These are phyloP conservation scores for Wickerhamiella parazyma DNA, from an alignment of 805 yeast genomes.

Conservation along the genomic window DNA sequence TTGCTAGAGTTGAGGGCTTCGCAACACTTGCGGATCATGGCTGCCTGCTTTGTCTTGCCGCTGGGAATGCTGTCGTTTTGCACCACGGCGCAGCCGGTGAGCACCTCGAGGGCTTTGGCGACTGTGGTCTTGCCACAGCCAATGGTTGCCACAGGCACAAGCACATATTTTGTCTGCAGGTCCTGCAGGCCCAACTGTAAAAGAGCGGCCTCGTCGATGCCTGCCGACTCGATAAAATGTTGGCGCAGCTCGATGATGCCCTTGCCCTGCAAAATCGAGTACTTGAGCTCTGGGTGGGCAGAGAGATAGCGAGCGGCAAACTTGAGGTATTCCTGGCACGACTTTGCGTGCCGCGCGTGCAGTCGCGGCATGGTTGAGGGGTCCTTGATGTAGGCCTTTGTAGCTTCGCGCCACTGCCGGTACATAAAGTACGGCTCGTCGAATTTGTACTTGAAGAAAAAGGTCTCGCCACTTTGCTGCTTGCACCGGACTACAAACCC, in stretches of 20 bases:
- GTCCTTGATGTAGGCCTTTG: slow-evolving; percentile 38
- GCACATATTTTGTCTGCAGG: slow-evolving; percentile 38
- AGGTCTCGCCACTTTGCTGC: slow-evolving; percentile 29
- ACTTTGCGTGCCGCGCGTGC: slow-evolving; percentile 37
- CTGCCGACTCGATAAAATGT: slow-evolving; percentile 40
- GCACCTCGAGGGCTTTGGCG: slow-evolving; percentile 39
- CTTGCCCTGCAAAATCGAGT: slow-evolving; percentile 35
- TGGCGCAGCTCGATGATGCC: slow-evolving; percentile 69
- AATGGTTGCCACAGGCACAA: slow-evolving; percentile 76
- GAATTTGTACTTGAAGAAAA: slow-evolving; percentile 84
- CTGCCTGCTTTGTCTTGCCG: slow-evolving; percentile 21
- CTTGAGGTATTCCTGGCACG: slow-evolving; percentile 54
- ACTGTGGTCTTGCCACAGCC: slow-evolving; percentile 95
- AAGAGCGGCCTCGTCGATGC: slow-evolving; percentile 47
- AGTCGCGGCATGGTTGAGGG: slow-evolving; percentile 17
- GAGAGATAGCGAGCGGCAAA: slow-evolving; percentile 48
- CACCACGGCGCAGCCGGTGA: slow-evolving; percentile 60
- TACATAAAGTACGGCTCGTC: slow-evolving; percentile 90
- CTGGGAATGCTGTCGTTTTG: slow-evolving; percentile 62
- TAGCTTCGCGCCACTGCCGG: slow-evolving; percentile 80
- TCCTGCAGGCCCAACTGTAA: slow-evolving; percentile 29
- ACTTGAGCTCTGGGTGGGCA: slow-evolving; percentile 33
- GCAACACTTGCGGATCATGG: slow-evolving; percentile 17
- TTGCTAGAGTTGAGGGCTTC: slow-evolving; percentile 28
- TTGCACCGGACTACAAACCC: slow-evolving; percentile 83